Evolutionary conservation across 2,329 filamentous ascomycete species (phyloP), one percentile per base, ranked within the genome.

Genomic region (Claviceps monticola): DNA sequence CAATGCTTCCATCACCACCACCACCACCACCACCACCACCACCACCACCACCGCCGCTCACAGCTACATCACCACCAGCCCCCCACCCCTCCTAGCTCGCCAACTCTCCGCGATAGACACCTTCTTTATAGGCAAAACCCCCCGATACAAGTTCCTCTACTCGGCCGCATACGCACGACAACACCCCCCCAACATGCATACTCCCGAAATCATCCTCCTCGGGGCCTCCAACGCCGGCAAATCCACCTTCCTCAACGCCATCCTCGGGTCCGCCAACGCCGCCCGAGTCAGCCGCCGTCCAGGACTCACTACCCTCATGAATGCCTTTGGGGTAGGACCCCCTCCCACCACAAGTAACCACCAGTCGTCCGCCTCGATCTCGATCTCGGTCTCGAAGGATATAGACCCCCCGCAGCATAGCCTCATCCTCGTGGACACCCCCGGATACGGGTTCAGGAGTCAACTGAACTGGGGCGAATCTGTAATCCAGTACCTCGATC

Each of bases 161-260:
- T 73, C 73, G 16, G 74, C 73, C 17, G 69, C 69, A 39, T 59
- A 62, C 45, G 72, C 78, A 55, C 68, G 72, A 50, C 61, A 75
- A 59, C 69, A 80, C 54, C 69, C 68, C 34, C 61, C 70, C 58
- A 80, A 80, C 62, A 71, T 70, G 23, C 68, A 69, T 55, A 66
- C 73, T 4, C 78, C 78, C 45, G 78, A 82, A 57, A 78, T 95
- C 49, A 84, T 87, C 62, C 76, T 95, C 46, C 80, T 94, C 39
- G 88, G 88, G 44, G 88, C 90, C 60, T 89, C 88, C 57, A 95
- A 95, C 63, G 88, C 89, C 43, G 88, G 88, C 62, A 95, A 95
- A 66, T 93, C 87, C 1, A 88, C 87, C 16, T 85, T 94, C 58
- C 83, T 95, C 68, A 95, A 95, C 62, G 84, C 85, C 17, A 76